These are phyloP conservation scores for Aspergillus sclerotioniger DNA, from an alignment of 495 filamentous ascomycete species.

Conservation along the genomic window DNA sequence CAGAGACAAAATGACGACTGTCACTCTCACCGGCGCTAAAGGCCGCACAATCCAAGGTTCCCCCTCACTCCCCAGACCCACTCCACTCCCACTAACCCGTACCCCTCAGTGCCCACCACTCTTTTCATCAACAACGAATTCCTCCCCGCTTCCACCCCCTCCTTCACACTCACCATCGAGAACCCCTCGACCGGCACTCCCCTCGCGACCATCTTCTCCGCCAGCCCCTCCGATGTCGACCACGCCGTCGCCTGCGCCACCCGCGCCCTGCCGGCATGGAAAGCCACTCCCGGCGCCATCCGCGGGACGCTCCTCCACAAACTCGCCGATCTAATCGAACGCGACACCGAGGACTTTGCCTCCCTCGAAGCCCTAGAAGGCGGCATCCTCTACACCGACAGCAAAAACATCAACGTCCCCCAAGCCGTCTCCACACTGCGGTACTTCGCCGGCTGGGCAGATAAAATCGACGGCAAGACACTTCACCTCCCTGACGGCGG, in stretches of 20 bases:
- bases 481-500: conserved; percentile 23
- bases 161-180: conserved; percentile 21
- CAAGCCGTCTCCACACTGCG: conserved; percentile 24
- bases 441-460: conserved; percentile 38
- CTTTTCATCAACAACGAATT: conserved; percentile 43
- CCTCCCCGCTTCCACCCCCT: conserved; percentile 16
- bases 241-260: conserved; percentile 55
- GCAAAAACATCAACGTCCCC: conserved; percentile 24
- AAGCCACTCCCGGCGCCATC: conserved; percentile 38
- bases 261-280: conserved; percentile 26
- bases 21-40: background rate
- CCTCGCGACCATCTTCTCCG: conserved; percentile 28
- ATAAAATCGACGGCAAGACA: conserved; percentile 32
- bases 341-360: conserved; percentile 23
- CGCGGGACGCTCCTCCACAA: conserved; percentile 47
- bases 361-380: conserved; percentile 32
- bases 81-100: background rate
- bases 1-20: background rate
- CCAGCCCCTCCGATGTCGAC: conserved; percentile 38
- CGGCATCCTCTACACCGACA: conserved; percentile 23
- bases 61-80: background rate
- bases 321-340: conserved; percentile 32
- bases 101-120: background rate
- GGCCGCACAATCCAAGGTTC: conserved; percentile 1
- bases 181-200: conserved; percentile 32